These are phyloP conservation scores for Pichia paraexigua DNA, from an alignment of 805 yeast genomes.

Conservation along the genomic window DNA sequence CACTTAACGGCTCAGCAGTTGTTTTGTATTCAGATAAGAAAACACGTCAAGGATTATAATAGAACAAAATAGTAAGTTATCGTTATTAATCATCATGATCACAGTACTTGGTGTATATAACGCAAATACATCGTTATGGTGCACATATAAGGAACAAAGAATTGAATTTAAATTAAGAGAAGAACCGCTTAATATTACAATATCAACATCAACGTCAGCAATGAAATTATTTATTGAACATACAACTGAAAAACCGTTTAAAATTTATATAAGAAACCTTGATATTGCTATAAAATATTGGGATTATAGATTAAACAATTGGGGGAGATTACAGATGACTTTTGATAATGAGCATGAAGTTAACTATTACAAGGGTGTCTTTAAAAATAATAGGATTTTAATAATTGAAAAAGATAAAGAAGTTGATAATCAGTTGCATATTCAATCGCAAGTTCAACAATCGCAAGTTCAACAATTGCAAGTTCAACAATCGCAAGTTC, in stretches of 20 bases:
- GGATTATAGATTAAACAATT: background rate
- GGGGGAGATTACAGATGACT: slow-evolving; percentile 5
- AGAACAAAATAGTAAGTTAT: too few species aligned
- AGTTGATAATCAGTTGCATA: background rate
- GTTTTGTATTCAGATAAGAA: too few species aligned
- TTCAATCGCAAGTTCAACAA: background rate
- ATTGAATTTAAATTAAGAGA: background rate
- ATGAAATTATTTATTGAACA: background rate
- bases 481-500: background rate
- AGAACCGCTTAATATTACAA: background rate
- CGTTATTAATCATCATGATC: background rate
- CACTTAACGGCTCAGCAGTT: too few species aligned
- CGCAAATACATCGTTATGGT: background rate
- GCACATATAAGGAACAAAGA: background rate
- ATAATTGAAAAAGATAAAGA: slow-evolving; percentile 2
- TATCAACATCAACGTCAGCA: background rate
- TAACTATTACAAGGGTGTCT: background rate
- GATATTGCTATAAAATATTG: slow-evolving; percentile 4
- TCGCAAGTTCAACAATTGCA: background rate
- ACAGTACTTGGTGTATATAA: background rate
- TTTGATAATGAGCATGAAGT: background rate
- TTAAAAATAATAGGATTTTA: background rate
- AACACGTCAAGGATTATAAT: too few species aligned
- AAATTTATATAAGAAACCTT: background rate
- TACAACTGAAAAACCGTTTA: background rate